These are phyloP conservation scores for Zarea fungicola DNA, from an alignment of 2,329 filamentous ascomycete genomes.

Conservation along the genomic window DNA sequence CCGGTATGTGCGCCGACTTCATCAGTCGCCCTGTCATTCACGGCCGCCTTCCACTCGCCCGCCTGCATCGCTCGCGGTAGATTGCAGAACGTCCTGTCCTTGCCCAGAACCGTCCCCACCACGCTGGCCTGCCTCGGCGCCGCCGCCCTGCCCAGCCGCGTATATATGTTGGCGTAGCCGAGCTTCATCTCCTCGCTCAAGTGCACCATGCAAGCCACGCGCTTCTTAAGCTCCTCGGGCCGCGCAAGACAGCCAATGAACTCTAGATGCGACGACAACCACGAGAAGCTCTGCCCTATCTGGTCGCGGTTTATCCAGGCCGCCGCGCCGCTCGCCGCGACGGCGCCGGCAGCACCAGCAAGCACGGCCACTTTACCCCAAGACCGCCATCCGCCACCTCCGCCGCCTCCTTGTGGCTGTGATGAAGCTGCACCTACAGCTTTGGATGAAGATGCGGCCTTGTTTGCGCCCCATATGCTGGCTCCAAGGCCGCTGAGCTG, in stretches of 20 bases:
- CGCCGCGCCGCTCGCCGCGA: slow-evolving; percentile 75
- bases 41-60: slow-evolving; percentile 60
- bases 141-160: slow-evolving; percentile 68
- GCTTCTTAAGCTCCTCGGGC: slow-evolving; percentile 72
- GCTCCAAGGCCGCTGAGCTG: slow-evolving; percentile 62
- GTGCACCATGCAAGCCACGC: slow-evolving; percentile 63
- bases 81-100: slow-evolving; percentile 83
- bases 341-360: slow-evolving; percentile 76
- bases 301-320: slow-evolving; percentile 82
- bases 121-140: slow-evolving; percentile 46
- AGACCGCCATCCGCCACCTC: slow-evolving; percentile 56
- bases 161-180: slow-evolving; percentile 84
- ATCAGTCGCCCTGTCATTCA: slow-evolving; percentile 75
- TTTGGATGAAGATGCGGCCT: slow-evolving; percentile 22
- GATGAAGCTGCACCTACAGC: slow-evolving; percentile 4
- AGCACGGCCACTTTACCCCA: slow-evolving; percentile 85
- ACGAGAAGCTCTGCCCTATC: slow-evolving; percentile 68
- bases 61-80: slow-evolving; percentile 52
- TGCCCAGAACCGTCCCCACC: slow-evolving; percentile 56
- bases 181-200: slow-evolving; percentile 61
- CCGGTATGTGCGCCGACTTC: slow-evolving; percentile 77
- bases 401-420: slow-evolving; percentile 15
- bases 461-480: slow-evolving; percentile 57
- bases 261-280: slow-evolving; percentile 86
- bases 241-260: slow-evolving; percentile 87